Conservation (phyloP, 495 filamentous ascomycete species). For the Trichoderma reesei region DNA sequence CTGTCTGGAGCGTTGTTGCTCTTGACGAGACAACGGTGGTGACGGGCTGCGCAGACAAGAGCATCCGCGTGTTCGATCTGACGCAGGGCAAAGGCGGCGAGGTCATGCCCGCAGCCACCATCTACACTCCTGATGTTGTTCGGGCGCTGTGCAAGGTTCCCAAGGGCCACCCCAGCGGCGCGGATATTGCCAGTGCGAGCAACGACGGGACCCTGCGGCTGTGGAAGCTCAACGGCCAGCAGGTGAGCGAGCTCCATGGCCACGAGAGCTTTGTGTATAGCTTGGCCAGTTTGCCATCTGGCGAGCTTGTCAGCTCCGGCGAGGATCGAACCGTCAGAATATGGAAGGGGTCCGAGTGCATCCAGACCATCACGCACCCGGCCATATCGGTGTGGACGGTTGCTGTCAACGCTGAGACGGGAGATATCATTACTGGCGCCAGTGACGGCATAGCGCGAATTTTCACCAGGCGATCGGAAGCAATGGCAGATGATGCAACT, state of each 20-base stretch:
- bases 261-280: slow-evolving; percentile 97
- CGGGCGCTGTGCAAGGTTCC: slow-evolving; percentile 78
- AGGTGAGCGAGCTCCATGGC: slow-evolving; percentile 65
- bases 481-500: slow-evolving; percentile 50
- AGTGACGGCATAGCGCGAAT: slow-evolving; percentile 82
- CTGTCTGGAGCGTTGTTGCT: slow-evolving; percentile 82
- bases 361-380: slow-evolving; percentile 95
- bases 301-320: slow-evolving; percentile 81
- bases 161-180: slow-evolving; percentile 57
- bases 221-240: slow-evolving; percentile 66
- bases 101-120: slow-evolving; percentile 63
- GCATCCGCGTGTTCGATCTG: slow-evolving; percentile 70
- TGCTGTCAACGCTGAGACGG: slow-evolving; percentile 65
- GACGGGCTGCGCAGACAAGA: slow-evolving; percentile 85
- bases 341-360: slow-evolving; percentile 71
- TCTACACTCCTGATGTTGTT: slow-evolving; percentile 74
- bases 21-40: slow-evolving; percentile 72
- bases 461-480: slow-evolving; percentile 66
- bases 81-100: slow-evolving; percentile 61
- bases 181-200: slow-evolving; percentile 79
- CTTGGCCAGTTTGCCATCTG: slow-evolving; percentile 62
- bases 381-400: slow-evolving; percentile 95
- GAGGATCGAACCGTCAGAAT: slow-evolving; percentile 88
- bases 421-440: slow-evolving; percentile 86
- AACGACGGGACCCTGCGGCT: slow-evolving; percentile 81